Evolutionary conservation across 179 eudicot genomes (phyloP), one percentile per base, ranked within the genome.

Genomic region (Silene coronaria): DNA sequence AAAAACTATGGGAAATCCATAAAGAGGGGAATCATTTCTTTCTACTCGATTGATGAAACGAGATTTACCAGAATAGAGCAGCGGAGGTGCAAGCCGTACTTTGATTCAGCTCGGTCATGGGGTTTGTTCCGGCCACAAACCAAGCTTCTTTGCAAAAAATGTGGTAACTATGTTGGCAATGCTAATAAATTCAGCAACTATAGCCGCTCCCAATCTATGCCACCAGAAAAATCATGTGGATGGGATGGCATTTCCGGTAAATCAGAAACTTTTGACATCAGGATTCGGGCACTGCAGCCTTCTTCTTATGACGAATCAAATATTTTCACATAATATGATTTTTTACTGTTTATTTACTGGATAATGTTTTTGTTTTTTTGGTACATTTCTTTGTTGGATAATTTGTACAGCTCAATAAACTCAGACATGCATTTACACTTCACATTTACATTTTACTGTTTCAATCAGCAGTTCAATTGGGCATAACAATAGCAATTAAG

Each of bases 11-110:
- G 76, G 27, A 85, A 82, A 60, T 80, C 81, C 16, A 68, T 84
- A 42, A 84, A 80, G 73, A 85, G 62, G 69, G 87, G 87, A 4
- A 71, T 77, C 70, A 76, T 84, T 34, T 84, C 87, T 10, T 84
- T 79, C 83, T 71, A 74, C 70, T 82, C 83, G 62, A 78, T 85
- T 0, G 87, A 85, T 13, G 87, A 82, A 69, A 82, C 82, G n/a
- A 48, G 84, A 61, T 85, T 85, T 53, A 77, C 78, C 34, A 78
- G 61, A 45, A 75, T 57, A 14, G 82, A 77, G 53, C 81, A 79
- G 36, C 70, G 82, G 6, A 80, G 74, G 65, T 84, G 79, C 80
- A 77, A 77, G 76, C 87, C 87, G 27, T 77, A 48, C 64, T 85
- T 85, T 16, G 77, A 45, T 16, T 85, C 85, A 27, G 19, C 81